Evolutionary conservation across 2,329 filamentous ascomycete species (phyloP).

Genomic region (Aspergillus carbonarius): DNA sequence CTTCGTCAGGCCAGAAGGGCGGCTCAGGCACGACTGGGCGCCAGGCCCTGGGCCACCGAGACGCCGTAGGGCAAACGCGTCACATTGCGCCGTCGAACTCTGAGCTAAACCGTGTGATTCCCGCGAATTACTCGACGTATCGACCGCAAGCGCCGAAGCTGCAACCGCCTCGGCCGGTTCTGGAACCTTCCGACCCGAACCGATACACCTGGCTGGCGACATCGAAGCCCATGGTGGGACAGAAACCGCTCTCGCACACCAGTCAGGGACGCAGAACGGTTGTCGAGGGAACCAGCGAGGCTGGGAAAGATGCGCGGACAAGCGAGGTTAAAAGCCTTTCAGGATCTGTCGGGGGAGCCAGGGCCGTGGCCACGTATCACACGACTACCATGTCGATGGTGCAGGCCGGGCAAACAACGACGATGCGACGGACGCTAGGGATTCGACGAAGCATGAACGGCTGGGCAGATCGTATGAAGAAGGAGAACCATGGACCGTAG

Average conservation of each 20-base stretch:
- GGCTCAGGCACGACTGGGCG: constrained; percentile 14
- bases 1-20: constrained; percentile 20
- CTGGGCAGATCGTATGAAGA: constrained; percentile 43
- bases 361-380: constrained; percentile 38
- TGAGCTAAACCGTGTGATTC: constrained; percentile 18
- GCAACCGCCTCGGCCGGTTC: constrained; percentile 32
- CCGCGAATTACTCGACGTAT: constrained; percentile 25
- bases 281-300: constrained; percentile 7
- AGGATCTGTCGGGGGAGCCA: constrained; percentile 18
- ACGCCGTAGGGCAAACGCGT: constrained; percentile 7
- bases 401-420: constrained; percentile 22
- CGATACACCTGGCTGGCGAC: constrained; percentile 38
- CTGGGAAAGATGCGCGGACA: constrained; percentile 18
- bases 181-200: constrained; percentile 32
- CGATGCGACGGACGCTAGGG: constrained; percentile 41
- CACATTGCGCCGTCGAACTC: constrained; percentile 7
- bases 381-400: constrained; percentile 42
- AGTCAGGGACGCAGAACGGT: constrained; percentile 12
- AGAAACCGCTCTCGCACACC: constrained; percentile 1
- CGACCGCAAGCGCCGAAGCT: constrained; percentile 34
- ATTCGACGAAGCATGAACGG: constrained; percentile 45
- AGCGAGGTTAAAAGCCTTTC: constrained; percentile 28
- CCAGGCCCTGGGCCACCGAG: constrained; percentile 13
- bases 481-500: constrained; percentile 23
- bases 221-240: constrained; percentile 25